Base-by-base conservation (phyloP, 352 stramenopile genomes). In the Phytophthora cryptogea region DNA sequence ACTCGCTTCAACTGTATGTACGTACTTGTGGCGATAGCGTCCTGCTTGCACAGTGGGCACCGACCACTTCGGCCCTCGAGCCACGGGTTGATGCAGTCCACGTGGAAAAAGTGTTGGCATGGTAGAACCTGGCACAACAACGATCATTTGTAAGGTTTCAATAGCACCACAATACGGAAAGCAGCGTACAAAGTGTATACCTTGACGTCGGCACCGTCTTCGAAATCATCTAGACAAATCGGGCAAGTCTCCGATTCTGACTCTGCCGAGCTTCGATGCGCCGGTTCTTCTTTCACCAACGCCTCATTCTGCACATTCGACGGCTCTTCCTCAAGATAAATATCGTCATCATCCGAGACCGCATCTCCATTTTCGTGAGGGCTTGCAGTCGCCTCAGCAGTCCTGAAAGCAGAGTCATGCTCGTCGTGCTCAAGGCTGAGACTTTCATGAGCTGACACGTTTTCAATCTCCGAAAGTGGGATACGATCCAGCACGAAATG, bases 61-160 rank as follows among this genome's bases (percentile, higher is more conserved):
- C 76, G 59, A 28, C 83, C 80, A 64, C 84, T 94, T 43, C 81
- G 81, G 6, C 69, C 62, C 46, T 93, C 86, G 8, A 96, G 79
- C 88, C 88, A 96, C 40, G 81, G 83, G 32, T 93, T 84, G 44
- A 96, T 96, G 56, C 88, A 96, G 20, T 86, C 66, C 11, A 89
- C 78, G 48, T 96, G 88, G 51, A 89, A 96, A 51, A 90, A 89
- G 49, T 96, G 88, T 23, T 89, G 78, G 40, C 88, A 96, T 14
- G 88, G 86, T 30, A 96, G 75, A 27, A 95, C 79, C 39, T 44
- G 13, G 4, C 1, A 44, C 68, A 20, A 20, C 3, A 10, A 44
- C 17, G 14, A 11, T 23, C 28, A 20, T 41, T 14, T 2, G 39
- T 44, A 2, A 44, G 16, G 7, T 26, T 14, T 44, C 17, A 44